These are phyloP conservation scores for Saturnispora mendoncae DNA, from an alignment of 805 yeast species.

Conservation along the genomic window DNA sequence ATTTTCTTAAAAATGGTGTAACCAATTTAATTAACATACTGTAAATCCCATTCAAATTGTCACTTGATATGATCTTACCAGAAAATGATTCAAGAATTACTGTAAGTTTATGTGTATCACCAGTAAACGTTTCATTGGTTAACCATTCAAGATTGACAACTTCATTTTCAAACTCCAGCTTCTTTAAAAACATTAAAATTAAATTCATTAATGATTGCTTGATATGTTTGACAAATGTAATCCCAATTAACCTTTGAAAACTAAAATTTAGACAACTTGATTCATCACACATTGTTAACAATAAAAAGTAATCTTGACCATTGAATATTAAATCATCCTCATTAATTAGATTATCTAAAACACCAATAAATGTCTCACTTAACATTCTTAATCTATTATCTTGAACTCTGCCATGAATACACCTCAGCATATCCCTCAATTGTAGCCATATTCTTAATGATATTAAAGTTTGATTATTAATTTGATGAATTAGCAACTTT, in stretches of 20 bases:
- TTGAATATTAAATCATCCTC: slow-evolving; percentile 29
- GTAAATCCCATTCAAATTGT: slow-evolving; percentile 36
- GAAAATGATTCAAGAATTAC: slow-evolving; percentile 19
- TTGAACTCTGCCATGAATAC: slow-evolving; percentile 17
- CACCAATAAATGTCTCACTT: slow-evolving; percentile 25
- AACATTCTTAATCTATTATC: slow-evolving; percentile 20
- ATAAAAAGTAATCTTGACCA: slow-evolving; percentile 45
- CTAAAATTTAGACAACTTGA: slow-evolving; percentile 35
- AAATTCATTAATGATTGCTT: slow-evolving; percentile 35
- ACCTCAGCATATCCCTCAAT: slow-evolving; percentile 25
- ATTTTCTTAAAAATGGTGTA: slow-evolving; percentile 58
- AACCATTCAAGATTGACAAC: slow-evolving; percentile 2
- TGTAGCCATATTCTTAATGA: slow-evolving; percentile 43
- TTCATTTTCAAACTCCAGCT: slow-evolving; percentile 1
- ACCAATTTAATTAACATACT: slow-evolving; percentile 47
- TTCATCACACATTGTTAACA: slow-evolving; percentile 43
- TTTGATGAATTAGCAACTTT: slow-evolving; percentile 42
- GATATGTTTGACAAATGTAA: slow-evolving; percentile 45
- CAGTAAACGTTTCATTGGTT: slow-evolving; percentile 4
- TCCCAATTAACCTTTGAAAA: slow-evolving; percentile 38
- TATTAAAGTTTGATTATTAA: slow-evolving; percentile 54
- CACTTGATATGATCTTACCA: slow-evolving; percentile 16
- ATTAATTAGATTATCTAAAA: slow-evolving; percentile 49
- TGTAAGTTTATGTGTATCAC: slow-evolving; percentile 13
- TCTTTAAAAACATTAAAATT: slow-evolving; percentile 14